A percentile compares a stretch with the other conserved stretches of the same genome.
These are phyloP conservation scores for Apiospora phragmitis DNA, from an alignment of 2,329 filamentous ascomycete species.

Conservation along the genomic window DNA sequence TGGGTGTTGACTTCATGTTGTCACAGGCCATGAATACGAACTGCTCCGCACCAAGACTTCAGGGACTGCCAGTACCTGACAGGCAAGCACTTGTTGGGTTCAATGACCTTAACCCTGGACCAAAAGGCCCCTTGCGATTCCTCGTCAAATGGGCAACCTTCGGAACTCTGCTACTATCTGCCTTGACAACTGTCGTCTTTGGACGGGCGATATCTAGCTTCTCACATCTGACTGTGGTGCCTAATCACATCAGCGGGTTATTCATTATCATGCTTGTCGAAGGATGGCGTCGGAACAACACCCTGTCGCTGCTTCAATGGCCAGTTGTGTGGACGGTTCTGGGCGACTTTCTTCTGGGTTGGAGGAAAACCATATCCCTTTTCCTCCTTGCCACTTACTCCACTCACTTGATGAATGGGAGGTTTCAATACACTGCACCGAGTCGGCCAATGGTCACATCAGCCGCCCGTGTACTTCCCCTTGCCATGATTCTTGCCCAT, in stretches of 20 bases:
- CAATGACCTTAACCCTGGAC: constrained; percentile 2
- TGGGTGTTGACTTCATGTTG: constrained; percentile 2
- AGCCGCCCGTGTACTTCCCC: neutral
- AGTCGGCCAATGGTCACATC: neutral
- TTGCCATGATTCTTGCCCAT: neutral
- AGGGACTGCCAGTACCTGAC: neutral
- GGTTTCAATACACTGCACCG: neutral
- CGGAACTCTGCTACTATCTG: neutral
- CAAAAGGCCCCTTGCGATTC: neutral
- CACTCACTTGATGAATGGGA: neutral
- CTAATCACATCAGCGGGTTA: neutral
- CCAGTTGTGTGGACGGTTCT: neutral
- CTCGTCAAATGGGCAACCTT: neutral
- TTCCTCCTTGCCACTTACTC: neutral
- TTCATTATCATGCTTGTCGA: constrained; percentile 8
- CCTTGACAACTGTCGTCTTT: neutral
- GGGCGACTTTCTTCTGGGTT: neutral
- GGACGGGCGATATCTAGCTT: neutral
- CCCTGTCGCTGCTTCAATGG: neutral
- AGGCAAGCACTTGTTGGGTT: neutral
- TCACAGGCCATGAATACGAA: neutral
- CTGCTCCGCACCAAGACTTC: neutral
- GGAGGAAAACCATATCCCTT: neutral
- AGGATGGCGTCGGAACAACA: constrained; percentile 9
- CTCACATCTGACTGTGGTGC: neutral